phyloP scores from a whole-genome alignment of 2,329 filamentous ascomycete species.

The Cordyceps pruinosa region DNA sequence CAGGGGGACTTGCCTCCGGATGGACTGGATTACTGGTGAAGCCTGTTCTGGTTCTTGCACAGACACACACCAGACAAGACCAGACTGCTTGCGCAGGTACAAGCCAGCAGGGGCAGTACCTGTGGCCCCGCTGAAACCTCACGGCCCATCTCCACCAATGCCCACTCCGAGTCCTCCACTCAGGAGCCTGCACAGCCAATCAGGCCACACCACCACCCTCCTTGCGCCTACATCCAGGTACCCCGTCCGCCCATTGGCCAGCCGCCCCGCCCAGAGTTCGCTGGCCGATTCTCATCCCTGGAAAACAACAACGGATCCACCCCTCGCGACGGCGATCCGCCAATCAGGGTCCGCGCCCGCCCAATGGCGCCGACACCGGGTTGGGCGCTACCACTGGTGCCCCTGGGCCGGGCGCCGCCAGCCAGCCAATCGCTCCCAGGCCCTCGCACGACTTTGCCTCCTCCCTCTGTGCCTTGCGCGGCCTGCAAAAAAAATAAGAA shows the following conservation, averaged over 20 bases:
- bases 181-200: too few relatives aligned
- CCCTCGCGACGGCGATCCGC: not conserved
- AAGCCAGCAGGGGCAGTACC: not conserved
- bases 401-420: not conserved
- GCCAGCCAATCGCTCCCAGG: not conserved
- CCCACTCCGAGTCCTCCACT: too few relatives aligned
- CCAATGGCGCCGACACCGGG: not conserved
- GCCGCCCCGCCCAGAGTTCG: too few relatives aligned
- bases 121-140: too few relatives aligned
- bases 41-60: not conserved
- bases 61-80: not conserved
- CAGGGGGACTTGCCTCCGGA: not conserved
- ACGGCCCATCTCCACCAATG: too few relatives aligned
- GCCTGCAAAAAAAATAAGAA: too few relatives aligned
- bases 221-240: not conserved
- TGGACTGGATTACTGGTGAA: not conserved
- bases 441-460: not conserved
- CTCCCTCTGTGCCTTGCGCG: not conserved
- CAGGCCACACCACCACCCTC: too few relatives aligned
- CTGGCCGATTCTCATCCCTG: too few relatives aligned
- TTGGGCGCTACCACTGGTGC: not conserved
- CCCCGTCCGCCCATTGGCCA: too few relatives aligned
- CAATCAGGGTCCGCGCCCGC: not conserved
- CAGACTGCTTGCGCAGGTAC: not conserved
- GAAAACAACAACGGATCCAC: not conserved